Evolutionary conservation across 148 eudicot species (phyloP).

Genomic region (Simmondsia chinensis): DNA sequence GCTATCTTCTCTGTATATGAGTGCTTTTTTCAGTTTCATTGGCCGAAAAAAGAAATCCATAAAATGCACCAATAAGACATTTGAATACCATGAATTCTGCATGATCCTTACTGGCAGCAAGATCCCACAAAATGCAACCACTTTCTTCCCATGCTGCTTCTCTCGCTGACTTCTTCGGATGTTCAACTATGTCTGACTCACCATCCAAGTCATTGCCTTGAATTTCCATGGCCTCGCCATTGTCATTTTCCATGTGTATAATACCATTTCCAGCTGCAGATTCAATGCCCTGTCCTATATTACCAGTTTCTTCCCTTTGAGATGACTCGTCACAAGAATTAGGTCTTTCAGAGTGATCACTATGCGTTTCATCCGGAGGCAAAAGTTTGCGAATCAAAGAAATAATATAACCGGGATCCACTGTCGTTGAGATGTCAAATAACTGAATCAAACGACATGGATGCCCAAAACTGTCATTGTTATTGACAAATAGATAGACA

Average conservation of each 20-base stretch:
- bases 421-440: slow-evolving; percentile 80
- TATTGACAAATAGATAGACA: no score
- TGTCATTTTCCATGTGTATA: slow-evolving; percentile 7
- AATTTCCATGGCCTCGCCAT: slow-evolving; percentile 36
- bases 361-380: slow-evolving; percentile 30
- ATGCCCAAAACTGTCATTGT: no score
- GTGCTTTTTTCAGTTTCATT: no score
- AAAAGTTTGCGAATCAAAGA: slow-evolving; percentile 85
- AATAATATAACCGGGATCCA: slow-evolving; percentile 86
- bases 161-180: slow-evolving; percentile 21
- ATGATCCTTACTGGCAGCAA: slow-evolving; percentile 76
- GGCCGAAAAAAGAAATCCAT: no score
- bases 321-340: slow-evolving; percentile 11
- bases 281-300: slow-evolving; percentile 15
- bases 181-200: slow-evolving; percentile 8
- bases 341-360: slow-evolving; percentile 11
- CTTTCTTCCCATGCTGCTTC: slow-evolving; percentile 75
- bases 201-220: slow-evolving; percentile 21
- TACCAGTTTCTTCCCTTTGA: slow-evolving; percentile 17
- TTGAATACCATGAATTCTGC: slow-evolving; percentile 73
- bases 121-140: slow-evolving; percentile 96
- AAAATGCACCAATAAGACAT: neutral
- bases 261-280: slow-evolving; percentile 21
- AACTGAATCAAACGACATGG: slow-evolving; percentile 42
- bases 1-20: no score